These are phyloP conservation scores for Pharus latifolius DNA, from an alignment of 176 grass and related monocot genomes.

Conservation along the genomic window DNA sequence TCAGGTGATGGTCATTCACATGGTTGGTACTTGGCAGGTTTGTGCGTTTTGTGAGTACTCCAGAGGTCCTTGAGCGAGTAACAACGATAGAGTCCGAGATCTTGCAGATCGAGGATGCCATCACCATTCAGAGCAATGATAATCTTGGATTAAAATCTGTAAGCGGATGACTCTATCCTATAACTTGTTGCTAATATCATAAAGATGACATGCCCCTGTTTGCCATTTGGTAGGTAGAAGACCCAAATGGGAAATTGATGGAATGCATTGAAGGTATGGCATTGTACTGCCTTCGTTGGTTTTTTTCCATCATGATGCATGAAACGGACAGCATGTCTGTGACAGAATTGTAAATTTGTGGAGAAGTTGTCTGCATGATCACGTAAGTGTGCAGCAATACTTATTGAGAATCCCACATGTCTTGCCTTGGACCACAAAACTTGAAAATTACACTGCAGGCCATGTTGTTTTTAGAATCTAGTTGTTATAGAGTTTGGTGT, in stretches of 20 bases:
- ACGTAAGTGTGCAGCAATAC: neutral
- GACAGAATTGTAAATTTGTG: no score
- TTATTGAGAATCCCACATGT: neutral
- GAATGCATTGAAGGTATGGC: slow-evolving; percentile 55
- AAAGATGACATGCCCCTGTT: slow-evolving; percentile 8
- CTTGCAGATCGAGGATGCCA: slow-evolving; percentile 78
- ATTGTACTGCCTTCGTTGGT: neutral
- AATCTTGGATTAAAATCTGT: slow-evolving; percentile 43
- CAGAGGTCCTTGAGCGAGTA: slow-evolving; percentile 82
- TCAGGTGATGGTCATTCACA: neutral
- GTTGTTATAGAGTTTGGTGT: neutral
- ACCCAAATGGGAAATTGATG: slow-evolving; percentile 36
- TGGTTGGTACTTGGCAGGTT: slow-evolving; percentile 49
- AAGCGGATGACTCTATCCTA: neutral
- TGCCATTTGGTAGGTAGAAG: slow-evolving; percentile 42
- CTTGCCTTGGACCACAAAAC: neutral
- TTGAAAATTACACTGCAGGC: neutral
- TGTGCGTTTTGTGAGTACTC: slow-evolving; percentile 96
- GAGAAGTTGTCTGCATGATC: neutral
- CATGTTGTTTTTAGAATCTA: slow-evolving; percentile 11
- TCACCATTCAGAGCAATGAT: slow-evolving; percentile 53
- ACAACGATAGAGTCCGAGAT: slow-evolving; percentile 89
- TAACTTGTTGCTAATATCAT: neutral
- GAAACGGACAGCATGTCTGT: neutral
- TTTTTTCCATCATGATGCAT: slow-evolving; percentile 5